A percentile compares a stretch with the other conserved stretches of the same genome.
Conservation (phyloP, 176 grass and related monocot genomes). For the Cenchrus americanus region DNA sequence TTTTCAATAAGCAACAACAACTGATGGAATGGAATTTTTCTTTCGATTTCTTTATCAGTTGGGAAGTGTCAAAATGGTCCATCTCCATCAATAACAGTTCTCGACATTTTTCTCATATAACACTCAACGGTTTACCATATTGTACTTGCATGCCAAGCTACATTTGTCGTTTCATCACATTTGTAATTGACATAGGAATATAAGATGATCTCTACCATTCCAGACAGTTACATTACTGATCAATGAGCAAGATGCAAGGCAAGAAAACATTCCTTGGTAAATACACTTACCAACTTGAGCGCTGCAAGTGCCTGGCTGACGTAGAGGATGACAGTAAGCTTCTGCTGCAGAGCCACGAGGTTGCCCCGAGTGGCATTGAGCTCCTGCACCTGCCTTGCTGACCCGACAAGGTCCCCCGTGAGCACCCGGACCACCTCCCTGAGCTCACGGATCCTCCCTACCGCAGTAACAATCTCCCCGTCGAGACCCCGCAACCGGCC, state of each 20-base stretch:
- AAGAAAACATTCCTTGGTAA: background rate
- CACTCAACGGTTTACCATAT: background rate
- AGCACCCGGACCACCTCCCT: slow-evolving; percentile 72
- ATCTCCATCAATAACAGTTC: slow-evolving; percentile 21
- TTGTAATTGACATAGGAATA: background rate
- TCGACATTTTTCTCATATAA: background rate
- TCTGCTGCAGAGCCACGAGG: slow-evolving; percentile 80
- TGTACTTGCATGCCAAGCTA: slow-evolving; percentile 11
- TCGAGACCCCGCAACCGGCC: slow-evolving; percentile 68
- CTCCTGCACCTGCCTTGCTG: slow-evolving; percentile 84
- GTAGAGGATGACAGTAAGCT: slow-evolving; percentile 92
- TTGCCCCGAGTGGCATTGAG: slow-evolving; percentile 77
- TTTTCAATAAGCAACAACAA: slow-evolving; percentile 19
- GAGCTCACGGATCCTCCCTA: slow-evolving; percentile 79
- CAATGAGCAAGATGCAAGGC: slow-evolving; percentile 14
- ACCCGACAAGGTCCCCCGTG: slow-evolving; percentile 78
- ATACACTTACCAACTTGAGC: slow-evolving; percentile 74
- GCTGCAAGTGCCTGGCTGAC: slow-evolving; percentile 83
- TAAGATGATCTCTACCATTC: background rate
- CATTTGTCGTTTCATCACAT: slow-evolving; percentile 5
- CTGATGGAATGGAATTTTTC: background rate
- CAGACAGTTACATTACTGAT: slow-evolving; percentile 25
- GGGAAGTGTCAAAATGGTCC: background rate
- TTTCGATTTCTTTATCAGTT: background rate
- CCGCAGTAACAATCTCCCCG: slow-evolving; percentile 80